phyloP scores from a whole-genome alignment of 23 red algal species.

The Pyropia yezoensis region DNA sequence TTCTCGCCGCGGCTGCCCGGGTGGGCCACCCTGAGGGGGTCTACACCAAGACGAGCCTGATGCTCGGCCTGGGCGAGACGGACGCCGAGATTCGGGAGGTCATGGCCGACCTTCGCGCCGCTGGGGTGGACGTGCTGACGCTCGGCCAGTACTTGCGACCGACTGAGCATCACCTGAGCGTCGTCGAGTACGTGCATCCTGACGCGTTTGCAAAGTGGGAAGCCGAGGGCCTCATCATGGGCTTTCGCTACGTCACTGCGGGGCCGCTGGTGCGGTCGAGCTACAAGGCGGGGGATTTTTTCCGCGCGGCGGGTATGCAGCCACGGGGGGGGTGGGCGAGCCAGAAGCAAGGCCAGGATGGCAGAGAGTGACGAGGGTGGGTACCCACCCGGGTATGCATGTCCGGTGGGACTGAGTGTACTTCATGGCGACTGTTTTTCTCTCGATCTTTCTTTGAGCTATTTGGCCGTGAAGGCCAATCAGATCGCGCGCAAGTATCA shows the following conservation, averaged over 20 bases:
- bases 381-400: too few species aligned
- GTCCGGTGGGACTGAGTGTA: too few species aligned
- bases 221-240: conserved; percentile 45
- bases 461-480: too few species aligned
- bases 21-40: conserved; percentile 12
- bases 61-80: conserved; percentile 95
- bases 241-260: conserved; percentile 83
- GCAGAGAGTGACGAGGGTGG: too few species aligned
- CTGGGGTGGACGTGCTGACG: conserved; percentile 81
- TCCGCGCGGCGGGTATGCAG: conserved; percentile 2
- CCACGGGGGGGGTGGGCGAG: too few species aligned
- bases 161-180: conserved; percentile 63
- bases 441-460: too few species aligned
- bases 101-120: conserved; percentile 47
- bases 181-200: conserved; percentile 80
- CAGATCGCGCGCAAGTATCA: too few species aligned
- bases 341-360: too few species aligned
- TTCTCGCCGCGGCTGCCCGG: conserved; percentile 46
- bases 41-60: conserved; percentile 84
- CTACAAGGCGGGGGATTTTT: conserved; percentile 95
- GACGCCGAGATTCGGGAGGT: conserved; percentile 60
- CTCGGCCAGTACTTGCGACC: conserved; percentile 93
- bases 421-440: too few species aligned
- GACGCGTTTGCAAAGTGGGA: conserved; percentile 79
- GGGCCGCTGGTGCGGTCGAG: conserved; percentile 81